Base-by-base conservation (phyloP, 2,329 filamentous ascomycete genomes). In the Penicillium olsonii region DNA sequence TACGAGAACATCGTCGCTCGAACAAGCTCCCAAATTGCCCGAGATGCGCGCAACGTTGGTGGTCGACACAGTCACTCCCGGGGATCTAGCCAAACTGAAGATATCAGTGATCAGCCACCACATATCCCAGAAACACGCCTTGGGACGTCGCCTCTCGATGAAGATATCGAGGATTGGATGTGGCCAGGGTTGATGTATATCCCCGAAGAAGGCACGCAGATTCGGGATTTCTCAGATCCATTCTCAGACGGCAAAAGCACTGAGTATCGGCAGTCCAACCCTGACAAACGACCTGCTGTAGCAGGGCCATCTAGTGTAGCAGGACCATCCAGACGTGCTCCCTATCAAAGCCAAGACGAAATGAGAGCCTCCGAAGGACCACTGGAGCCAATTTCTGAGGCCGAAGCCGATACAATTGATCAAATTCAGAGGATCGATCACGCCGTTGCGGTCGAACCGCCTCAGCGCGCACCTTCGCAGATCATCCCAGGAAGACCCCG, bases 51-150 rank as follows among this genome's bases (percentile, higher is more conserved):
- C 11, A 67, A 67, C 35, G 58, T 63, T 29, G 72, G 70, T 50
- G 62, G 63, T 37, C 62, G 66, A 38, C 69, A 62, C 1, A 52
- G 60, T 0, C 42, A 59, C 15, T 72, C 70, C 11, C 60, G 62
- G 17, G 54, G 60, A 24, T 72, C 71, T 3, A 60, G 63, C n/a
- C 51, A 52, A n/a, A 71, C 66, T 6, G 62, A 48, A 14, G 49
- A 42, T 12, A 64, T 73, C n/a, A 56, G 53, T 45, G 69, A 56
- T 37, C 59, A 63, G 37, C 63, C 68, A 17, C 33, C 33, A 35
- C 33, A 18, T 9, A 5, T 18, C 8, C 33, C 33, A 18, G 33
- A 35, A 35, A n/a, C 62, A 40, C 60, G 57, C 6, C 48, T 55
- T 4, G 58, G 53, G 7, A 56, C 51, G 40, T 60, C n/a, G n/a